Evolutionary conservation across 2,329 filamentous ascomycete species (phyloP).

Genomic region (Penicillium sclerotiorum): DNA sequence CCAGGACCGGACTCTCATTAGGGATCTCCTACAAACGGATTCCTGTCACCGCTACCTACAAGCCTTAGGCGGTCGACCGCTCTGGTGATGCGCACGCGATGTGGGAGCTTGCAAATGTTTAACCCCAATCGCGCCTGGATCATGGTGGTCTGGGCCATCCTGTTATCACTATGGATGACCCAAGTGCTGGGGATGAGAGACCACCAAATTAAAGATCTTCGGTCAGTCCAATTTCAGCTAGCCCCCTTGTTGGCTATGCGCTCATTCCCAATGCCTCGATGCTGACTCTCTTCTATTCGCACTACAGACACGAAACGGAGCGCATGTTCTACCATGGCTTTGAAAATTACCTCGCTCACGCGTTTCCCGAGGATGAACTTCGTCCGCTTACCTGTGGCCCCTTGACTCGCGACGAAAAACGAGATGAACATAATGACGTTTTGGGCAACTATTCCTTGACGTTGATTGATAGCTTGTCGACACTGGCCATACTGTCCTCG

Average conservation of each 20-base stretch:
- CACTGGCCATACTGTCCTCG: slow-evolving; percentile 85
- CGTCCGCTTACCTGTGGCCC: slow-evolving; percentile 83
- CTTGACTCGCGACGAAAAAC: slow-evolving; percentile 77
- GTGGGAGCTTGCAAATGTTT: slow-evolving; percentile 41
- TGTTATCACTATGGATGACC: slow-evolving; percentile 40
- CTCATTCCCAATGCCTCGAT: slow-evolving; percentile 1
- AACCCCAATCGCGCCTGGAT: slow-evolving; percentile 36
- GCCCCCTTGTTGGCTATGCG: background rate
- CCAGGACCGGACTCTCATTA: background rate
- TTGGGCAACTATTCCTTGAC: slow-evolving; percentile 97
- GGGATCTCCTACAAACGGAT: slow-evolving; percentile 34
- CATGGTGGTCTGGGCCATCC: slow-evolving; percentile 34
- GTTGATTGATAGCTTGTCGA: slow-evolving; percentile 91
- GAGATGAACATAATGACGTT: slow-evolving; percentile 90
- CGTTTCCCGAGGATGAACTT: slow-evolving; percentile 94
- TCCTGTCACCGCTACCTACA: slow-evolving; percentile 30
- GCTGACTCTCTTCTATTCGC: background rate
- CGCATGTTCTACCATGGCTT: slow-evolving; percentile 96
- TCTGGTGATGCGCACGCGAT: slow-evolving; percentile 46
- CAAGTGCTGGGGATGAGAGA: slow-evolving; percentile 39
- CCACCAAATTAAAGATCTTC: slow-evolving; percentile 38
- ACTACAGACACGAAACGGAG: slow-evolving; percentile 48
- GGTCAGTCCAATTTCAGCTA: slow-evolving; percentile 26
- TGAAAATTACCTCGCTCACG: slow-evolving; percentile 90
- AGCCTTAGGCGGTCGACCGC: slow-evolving; percentile 22